phyloP scores from a whole-genome alignment of 2,329 filamentous ascomycete genomes.

The Alternaria conjuncta region DNA sequence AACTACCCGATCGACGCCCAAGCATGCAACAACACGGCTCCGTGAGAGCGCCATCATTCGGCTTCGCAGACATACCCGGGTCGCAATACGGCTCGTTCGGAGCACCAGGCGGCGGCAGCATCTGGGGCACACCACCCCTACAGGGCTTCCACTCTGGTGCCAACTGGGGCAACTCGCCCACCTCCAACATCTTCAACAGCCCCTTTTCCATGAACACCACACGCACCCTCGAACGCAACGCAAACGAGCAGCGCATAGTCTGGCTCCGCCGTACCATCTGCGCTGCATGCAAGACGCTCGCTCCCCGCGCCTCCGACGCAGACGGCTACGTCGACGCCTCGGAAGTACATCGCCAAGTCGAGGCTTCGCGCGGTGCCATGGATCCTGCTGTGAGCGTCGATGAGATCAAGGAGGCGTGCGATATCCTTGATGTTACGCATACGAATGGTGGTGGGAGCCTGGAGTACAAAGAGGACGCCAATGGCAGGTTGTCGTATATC shows the following conservation, averaged over 20 bases:
- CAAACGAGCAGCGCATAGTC: constrained; percentile 37
- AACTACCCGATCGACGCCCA: constrained; percentile 62
- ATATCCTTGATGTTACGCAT: constrained; percentile 83
- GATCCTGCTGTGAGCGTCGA: constrained; percentile 63
- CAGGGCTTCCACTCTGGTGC: constrained; percentile 49
- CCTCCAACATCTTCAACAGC: constrained; percentile 39
- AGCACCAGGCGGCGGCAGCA: constrained; percentile 39
- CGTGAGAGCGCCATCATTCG: constrained; percentile 38
- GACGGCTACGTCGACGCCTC: constrained; percentile 75
- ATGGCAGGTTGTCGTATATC: constrained; percentile 48
- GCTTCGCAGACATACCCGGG: constrained; percentile 42
- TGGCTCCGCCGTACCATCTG: constrained; percentile 67
- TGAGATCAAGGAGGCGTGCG: constrained; percentile 83
- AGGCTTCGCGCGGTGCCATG: constrained; percentile 66
- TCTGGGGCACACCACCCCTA: constrained; percentile 52
- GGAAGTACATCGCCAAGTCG: constrained; percentile 68
- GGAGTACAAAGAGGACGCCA: constrained; percentile 64
- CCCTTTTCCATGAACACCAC: constrained; percentile 37
- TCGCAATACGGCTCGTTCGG: constrained; percentile 45
- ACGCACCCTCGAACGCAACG: constrained; percentile 35
- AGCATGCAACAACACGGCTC: constrained; percentile 47
- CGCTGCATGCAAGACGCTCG: constrained; percentile 74
- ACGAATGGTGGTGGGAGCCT: constrained; percentile 90
- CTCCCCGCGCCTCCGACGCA: constrained; percentile 51
- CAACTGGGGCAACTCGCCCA: constrained; percentile 51